phyloP scores from a whole-genome alignment of 768 basidiomycete genomes.

The Wakefieldia striispora region DNA sequence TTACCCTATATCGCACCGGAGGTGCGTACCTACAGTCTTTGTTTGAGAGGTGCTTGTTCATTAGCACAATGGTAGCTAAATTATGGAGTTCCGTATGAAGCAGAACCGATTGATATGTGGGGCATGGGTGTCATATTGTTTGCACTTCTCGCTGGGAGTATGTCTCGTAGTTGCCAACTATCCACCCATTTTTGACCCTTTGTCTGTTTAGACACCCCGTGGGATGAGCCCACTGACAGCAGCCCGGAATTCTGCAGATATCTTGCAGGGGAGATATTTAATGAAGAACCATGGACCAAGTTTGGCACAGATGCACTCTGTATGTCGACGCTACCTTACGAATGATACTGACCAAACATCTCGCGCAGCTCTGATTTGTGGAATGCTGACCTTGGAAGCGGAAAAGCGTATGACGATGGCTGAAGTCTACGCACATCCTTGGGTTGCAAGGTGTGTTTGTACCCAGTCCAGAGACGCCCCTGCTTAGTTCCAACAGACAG shows the following conservation, averaged over 20 bases:
- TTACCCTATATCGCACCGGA: slow-evolving; percentile 95
- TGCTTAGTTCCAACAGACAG: slow-evolving; percentile 40
- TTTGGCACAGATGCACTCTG: slow-evolving; percentile 59
- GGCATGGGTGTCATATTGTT: slow-evolving; percentile 93
- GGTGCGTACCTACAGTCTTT: slow-evolving; percentile 41
- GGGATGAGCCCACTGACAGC: slow-evolving; percentile 87
- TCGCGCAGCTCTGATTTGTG: slow-evolving; percentile 65
- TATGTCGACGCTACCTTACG: slow-evolving; percentile 35
- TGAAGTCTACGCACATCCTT: slow-evolving; percentile 59
- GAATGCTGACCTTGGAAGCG: slow-evolving; percentile 73
- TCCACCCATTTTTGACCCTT: not conserved
- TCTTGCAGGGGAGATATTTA: slow-evolving; percentile 67
- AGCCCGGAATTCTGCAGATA: slow-evolving; percentile 83
- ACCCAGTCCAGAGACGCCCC: not conserved
- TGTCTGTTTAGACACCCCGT: slow-evolving; percentile 76
- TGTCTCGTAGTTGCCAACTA: slow-evolving; percentile 25
- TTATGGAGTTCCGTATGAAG: slow-evolving; percentile 65
- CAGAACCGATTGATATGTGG: slow-evolving; percentile 96
- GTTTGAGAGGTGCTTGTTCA: not conserved
- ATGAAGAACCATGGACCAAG: slow-evolving; percentile 76
- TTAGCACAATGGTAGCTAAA: slow-evolving; percentile 50
- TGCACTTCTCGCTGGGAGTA: slow-evolving; percentile 88
- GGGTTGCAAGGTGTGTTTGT: slow-evolving; percentile 62
- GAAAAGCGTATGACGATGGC: slow-evolving; percentile 61
- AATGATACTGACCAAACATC: not conserved